Conservation (phyloP, 73 alveolate species). For the Paramecium bursaria region DNA sequence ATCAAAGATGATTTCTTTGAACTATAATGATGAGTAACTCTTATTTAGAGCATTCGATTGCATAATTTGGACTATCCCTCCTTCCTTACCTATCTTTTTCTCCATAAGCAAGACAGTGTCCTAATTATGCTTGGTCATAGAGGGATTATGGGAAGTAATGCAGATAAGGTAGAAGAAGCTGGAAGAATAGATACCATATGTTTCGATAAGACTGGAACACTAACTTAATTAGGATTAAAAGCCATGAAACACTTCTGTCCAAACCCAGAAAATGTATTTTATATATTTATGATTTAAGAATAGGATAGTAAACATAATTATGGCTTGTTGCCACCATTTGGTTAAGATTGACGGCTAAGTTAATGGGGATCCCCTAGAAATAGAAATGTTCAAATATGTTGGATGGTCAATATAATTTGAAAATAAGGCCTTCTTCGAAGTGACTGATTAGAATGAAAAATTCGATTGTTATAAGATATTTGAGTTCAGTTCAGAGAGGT, state of each 20-base stretch:
- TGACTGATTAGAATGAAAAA: background rate
- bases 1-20: background rate
- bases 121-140: slow-evolving; percentile 11
- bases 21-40: background rate
- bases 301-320: no score
- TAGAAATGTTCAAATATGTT: slow-evolving; percentile 35
- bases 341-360: background rate
- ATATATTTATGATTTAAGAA: no score
- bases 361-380: slow-evolving; percentile 33
- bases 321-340: background rate
- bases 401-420: slow-evolving; percentile 46
- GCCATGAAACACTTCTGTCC: no score
- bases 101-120: slow-evolving; percentile 56
- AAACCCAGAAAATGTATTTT: no score
- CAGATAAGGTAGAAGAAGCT: slow-evolving; percentile 58
- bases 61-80: slow-evolving; percentile 67
- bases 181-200: slow-evolving; percentile 64
- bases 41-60: slow-evolving; percentile 57
- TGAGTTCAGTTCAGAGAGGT: slow-evolving; percentile 57
- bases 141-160: slow-evolving; percentile 57
- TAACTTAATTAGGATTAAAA: slow-evolving; percentile 63
- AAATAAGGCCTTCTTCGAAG: slow-evolving; percentile 1
- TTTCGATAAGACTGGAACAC: slow-evolving; percentile 70
- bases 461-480: slow-evolving; percentile 13
- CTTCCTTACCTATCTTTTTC: slow-evolving; percentile 66